Conservation (phyloP, 495 filamentous ascomycete species). For the Alectoria sarmentosa region DNA sequence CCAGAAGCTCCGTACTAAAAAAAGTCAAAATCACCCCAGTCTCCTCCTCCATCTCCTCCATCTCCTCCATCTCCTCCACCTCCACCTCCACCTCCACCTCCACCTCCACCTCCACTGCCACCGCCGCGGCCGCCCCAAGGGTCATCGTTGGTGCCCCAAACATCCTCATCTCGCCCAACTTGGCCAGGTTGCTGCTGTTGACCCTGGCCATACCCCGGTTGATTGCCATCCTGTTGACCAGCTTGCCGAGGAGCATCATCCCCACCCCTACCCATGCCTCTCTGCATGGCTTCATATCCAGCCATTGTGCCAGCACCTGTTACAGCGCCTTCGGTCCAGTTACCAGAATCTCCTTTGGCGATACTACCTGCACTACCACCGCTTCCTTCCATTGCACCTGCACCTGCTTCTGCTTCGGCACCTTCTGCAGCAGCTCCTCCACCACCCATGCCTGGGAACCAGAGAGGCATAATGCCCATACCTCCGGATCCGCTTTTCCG, state of each 20-base stretch:
- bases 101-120: constrained; percentile 26
- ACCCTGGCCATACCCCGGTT: background rate
- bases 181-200: constrained; percentile 1
- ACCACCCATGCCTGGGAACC: constrained; percentile 47
- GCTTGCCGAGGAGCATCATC: background rate
- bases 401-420: constrained; percentile 37
- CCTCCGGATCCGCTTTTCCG: constrained; percentile 46
- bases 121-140: constrained; percentile 32
- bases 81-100: constrained; percentile 35
- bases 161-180: constrained; percentile 30
- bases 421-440: constrained; percentile 42
- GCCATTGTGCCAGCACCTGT: constrained; percentile 53
- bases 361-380: constrained; percentile 37
- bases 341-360: constrained; percentile 37
- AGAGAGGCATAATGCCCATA: constrained; percentile 52
- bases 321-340: constrained; percentile 29
- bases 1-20: background rate
- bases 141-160: constrained; percentile 35
- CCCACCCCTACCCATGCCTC: constrained; percentile 36
- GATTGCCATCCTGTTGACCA: background rate
- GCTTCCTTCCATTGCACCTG: constrained; percentile 31
- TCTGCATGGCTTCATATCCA: constrained; percentile 58
- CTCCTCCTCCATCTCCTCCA: constrained; percentile 26
- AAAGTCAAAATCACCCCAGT: constrained; percentile 1
- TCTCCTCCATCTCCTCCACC: no score